phyloP scores from a whole-genome alignment of 2,329 filamentous ascomycete species.

The Fusarium cyanostomum region DNA sequence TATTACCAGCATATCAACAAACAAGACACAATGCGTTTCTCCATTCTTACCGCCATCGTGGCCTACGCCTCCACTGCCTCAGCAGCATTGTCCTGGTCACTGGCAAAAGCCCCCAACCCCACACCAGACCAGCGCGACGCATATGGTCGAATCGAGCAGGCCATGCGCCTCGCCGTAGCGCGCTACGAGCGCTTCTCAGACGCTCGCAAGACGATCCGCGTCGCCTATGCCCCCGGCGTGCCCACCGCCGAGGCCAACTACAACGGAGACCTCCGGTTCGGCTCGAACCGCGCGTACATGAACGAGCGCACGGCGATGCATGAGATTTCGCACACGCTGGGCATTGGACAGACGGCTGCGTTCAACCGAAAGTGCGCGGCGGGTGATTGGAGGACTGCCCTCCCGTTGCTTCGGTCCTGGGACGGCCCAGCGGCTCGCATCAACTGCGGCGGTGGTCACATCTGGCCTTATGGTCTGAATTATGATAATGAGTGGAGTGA shows the following conservation, averaged over 20 bases:
- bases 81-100: conserved; percentile 51
- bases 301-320: conserved; percentile 59
- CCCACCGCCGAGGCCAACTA: conserved; percentile 57
- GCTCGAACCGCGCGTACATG: conserved; percentile 57
- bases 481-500: conserved; percentile 57
- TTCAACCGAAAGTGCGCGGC: conserved; percentile 53
- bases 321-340: conserved; percentile 59
- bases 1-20: no score
- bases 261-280: conserved; percentile 59
- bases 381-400: conserved; percentile 54
- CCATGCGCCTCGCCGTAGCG: conserved; percentile 53
- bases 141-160: conserved; percentile 54
- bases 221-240: conserved; percentile 55
- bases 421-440: conserved; percentile 52
- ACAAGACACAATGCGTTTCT: conserved; percentile 47
- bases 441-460: conserved; percentile 52
- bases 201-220: conserved; percentile 52
- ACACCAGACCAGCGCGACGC: conserved; percentile 55
- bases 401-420: conserved; percentile 52
- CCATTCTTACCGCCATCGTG: conserved; percentile 42
- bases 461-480: conserved; percentile 56
- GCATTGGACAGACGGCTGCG: conserved; percentile 55
- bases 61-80: conserved; percentile 47
- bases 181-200: conserved; percentile 50
- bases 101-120: conserved; percentile 52